Percentiles rank a stretch among this genome's conserved stretches.
These are phyloP conservation scores for Coemansia sp. DNA, from an alignment of 192 early-diverging fungal species.

Conservation along the genomic window DNA sequence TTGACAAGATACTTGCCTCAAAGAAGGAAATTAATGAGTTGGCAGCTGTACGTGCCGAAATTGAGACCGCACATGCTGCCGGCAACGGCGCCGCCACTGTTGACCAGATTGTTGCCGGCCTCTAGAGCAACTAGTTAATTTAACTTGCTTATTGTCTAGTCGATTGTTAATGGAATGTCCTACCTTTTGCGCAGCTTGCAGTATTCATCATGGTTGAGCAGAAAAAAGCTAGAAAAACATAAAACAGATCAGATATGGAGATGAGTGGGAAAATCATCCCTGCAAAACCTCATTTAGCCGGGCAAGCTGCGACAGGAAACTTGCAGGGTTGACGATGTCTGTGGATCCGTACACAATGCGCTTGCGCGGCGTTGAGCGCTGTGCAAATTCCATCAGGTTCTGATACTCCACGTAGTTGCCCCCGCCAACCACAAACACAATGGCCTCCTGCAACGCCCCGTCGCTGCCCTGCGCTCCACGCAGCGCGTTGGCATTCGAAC, in stretches of 20 bases:
- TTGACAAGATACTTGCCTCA: conserved; percentile 75
- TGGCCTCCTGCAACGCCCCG: conserved; percentile 77
- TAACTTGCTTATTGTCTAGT: no score
- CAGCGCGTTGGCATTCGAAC: conserved; percentile 39
- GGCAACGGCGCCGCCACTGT: conserved; percentile 63
- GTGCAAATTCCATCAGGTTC: conserved; percentile 87
- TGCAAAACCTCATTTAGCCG: conserved; percentile 52
- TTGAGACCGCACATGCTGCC: conserved; percentile 65
- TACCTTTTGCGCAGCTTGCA: no score
- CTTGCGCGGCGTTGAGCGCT: conserved; percentile 66
- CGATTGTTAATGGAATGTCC: no score
- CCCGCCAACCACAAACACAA: conserved; percentile 98
- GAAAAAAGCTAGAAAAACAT: no score
- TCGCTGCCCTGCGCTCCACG: conserved; percentile 35
- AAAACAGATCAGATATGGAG: background rate
- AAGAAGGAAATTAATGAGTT: conserved; percentile 60
- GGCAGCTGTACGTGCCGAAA: conserved; percentile 56
- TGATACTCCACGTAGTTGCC: conserved; percentile 99
- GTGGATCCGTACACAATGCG: conserved; percentile 94
- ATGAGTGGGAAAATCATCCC: background rate
- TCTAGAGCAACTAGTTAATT: conserved; percentile 11
- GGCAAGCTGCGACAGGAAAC: conserved; percentile 79
- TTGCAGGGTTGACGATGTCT: conserved; percentile 76
- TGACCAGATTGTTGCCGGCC: conserved; percentile 47
- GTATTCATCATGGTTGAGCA: no score